These are phyloP conservation scores for Elaeis oleifera DNA, from an alignment of 202 grass and related monocot genomes.

Conservation along the genomic window DNA sequence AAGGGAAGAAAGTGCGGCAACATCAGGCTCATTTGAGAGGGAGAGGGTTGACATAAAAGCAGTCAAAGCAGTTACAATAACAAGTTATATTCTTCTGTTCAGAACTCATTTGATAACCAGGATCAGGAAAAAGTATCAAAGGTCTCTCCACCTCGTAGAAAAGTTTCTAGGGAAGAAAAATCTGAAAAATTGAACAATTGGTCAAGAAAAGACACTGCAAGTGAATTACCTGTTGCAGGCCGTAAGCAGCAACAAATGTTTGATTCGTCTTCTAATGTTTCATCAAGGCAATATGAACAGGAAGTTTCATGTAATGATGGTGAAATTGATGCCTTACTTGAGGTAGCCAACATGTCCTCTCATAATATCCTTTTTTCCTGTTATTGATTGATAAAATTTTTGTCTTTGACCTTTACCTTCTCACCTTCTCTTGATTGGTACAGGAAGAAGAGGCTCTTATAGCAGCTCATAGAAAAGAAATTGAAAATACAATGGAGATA, in stretches of 20 bases:
- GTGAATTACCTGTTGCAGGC: constrained; percentile 35
- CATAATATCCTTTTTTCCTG: constrained; percentile 1
- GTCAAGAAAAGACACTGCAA: constrained; percentile 52
- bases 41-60: constrained; percentile 55
- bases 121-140: constrained; percentile 82
- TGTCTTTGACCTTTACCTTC: not conserved
- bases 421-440: constrained; percentile 20
- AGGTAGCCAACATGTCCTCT: constrained; percentile 41
- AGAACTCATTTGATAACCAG: constrained; percentile 40
- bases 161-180: constrained; percentile 66
- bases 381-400: not conserved
- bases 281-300: constrained; percentile 55
- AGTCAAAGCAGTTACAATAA: constrained; percentile 34
- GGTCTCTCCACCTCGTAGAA: constrained; percentile 81
- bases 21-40: constrained; percentile 48
- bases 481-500: constrained; percentile 98
- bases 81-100: constrained; percentile 39
- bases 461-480: constrained; percentile 97
- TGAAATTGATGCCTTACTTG: constrained; percentile 93
- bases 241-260: constrained; percentile 48
- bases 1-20: constrained; percentile 27
- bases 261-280: constrained; percentile 40
- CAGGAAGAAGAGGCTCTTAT: constrained; percentile 98
- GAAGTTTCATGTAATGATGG: constrained; percentile 68
- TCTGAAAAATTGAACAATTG: constrained; percentile 62